Base-by-base conservation (phyloP, 345 rosid species). In the Mercurialis annua region DNA sequence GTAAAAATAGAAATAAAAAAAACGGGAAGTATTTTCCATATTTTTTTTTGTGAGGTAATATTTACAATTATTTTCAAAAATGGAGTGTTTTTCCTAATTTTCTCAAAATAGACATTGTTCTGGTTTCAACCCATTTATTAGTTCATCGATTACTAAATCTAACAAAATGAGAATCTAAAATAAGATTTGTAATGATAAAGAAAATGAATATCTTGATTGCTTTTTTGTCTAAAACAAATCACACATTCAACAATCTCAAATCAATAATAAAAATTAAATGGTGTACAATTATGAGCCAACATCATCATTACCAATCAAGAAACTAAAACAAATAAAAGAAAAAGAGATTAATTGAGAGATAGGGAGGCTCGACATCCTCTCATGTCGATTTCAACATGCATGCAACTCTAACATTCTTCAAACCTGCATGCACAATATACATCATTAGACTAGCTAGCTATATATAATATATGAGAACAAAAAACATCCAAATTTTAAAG, bases 291-390 rank as follows among this genome's bases (percentile, higher is more conserved):
- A 69, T 69, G 61, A 69, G 24, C 27, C 65, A 71, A 54, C 73
- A 81, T 65, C 20, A 49, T 38, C 66, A 53, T 54, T 54, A 44
- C 62, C 36, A 60, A 59, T 66, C 31, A 67, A 55, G 34, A 51
- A 50, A 50, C 14, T 12, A 52, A 38, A 20, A 10, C 36, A 31
- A 5, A 7, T 11, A 24, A 42, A 40, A 50, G 29, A 31, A 46
- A 17, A 51, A 9, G 18, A 24, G 62, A 30, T 31, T 62, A 27
- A 62, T 24, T 62, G 18, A 43, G 12, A 10, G 24, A 56, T 36
- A 49, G 24, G 23, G 10, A 18, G 48, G 52, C 15, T 69, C 77
- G 86, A 77, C 86, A 86, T 81, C 86, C 86, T 76, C 73, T 81
- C 87, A 80, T 83, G 85, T 82, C 82, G 78, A 73, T 70, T 69